Conservation (phyloP, 208 protist genomes). For the Crithidia mellificae region DNA sequence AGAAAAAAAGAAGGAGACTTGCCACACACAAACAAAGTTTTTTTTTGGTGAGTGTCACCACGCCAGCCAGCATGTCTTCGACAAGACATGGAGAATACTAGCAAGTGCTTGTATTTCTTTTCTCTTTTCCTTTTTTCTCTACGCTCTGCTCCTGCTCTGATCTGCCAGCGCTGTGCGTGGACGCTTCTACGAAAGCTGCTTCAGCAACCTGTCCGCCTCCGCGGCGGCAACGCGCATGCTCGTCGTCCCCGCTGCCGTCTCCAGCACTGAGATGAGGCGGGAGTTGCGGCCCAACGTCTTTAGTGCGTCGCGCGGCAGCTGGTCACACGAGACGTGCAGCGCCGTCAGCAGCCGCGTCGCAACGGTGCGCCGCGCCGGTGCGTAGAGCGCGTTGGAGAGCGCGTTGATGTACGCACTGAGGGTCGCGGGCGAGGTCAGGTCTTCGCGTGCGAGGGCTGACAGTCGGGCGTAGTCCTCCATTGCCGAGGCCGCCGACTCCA, state of each 20-base stretch:
- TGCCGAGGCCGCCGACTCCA: constrained; percentile 49
- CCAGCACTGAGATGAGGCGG: constrained; percentile 22
- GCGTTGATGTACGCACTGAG: constrained; percentile 29
- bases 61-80: no score
- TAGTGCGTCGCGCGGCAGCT: constrained; percentile 10
- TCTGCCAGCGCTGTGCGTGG: no score
- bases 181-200: constrained; percentile 27
- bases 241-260: constrained; percentile 11
- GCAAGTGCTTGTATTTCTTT: no score
- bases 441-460: constrained; percentile 40
- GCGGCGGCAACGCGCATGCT: constrained; percentile 30
- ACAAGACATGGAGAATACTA: no score
- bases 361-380: constrained; percentile 32
- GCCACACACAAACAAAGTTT: no score
- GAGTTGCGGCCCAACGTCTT: constrained; percentile 17
- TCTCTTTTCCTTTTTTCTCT: no score
- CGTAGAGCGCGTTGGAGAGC: constrained; percentile 31
- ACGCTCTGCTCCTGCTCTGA: no score
- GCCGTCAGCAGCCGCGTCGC: constrained; percentile 53
- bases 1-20: neutral
- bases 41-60: no score
- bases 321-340: constrained; percentile 42
- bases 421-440: constrained; percentile 42
- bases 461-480: constrained; percentile 52
- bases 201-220: constrained; percentile 34